Evolutionary conservation across 31 red algal species (phyloP).

Genomic region (Bonnemaisonia californica): DNA sequence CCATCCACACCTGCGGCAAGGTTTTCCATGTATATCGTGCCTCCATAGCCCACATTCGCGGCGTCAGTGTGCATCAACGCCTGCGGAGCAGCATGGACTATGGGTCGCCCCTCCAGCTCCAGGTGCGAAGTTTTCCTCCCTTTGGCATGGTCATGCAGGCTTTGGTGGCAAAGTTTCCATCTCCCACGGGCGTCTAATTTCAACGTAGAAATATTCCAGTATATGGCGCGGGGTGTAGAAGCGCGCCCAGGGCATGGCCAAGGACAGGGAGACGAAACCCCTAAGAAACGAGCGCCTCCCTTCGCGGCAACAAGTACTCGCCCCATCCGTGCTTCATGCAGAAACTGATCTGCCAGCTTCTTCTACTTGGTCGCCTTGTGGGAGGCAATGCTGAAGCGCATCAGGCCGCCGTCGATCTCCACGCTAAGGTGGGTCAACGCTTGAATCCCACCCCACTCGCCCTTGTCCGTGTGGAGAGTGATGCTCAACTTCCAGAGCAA

Average conservation of each 20-base stretch:
- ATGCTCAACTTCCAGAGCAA: background rate
- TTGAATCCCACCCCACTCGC: background rate
- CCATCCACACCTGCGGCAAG: slow-evolving; percentile 1
- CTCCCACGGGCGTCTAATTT: background rate
- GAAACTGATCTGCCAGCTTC: background rate
- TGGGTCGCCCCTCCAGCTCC: slow-evolving; percentile 4
- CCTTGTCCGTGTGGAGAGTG: background rate
- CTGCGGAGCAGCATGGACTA: background rate
- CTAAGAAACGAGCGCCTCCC: background rate
- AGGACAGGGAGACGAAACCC: background rate
- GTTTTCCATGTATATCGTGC: slow-evolving; percentile 14
- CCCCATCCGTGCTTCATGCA: background rate
- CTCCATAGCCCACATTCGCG: slow-evolving; percentile 32
- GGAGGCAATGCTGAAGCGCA: slow-evolving; percentile 9
- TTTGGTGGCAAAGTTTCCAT: background rate
- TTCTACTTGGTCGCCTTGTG: background rate
- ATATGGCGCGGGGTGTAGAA: slow-evolving; percentile 21
- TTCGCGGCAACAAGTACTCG: background rate
- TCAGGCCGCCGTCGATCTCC: background rate
- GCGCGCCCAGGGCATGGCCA: slow-evolving; percentile 22
- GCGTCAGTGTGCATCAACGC: slow-evolving; percentile 31
- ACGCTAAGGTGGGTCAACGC: background rate
- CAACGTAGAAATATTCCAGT: background rate
- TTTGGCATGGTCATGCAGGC: background rate
- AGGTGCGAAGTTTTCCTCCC: background rate